Percentiles rank a stretch among this genome's conserved stretches.
These are phyloP conservation scores for Rosa multiflora DNA, from an alignment of 306 rosid genomes.

Conservation along the genomic window DNA sequence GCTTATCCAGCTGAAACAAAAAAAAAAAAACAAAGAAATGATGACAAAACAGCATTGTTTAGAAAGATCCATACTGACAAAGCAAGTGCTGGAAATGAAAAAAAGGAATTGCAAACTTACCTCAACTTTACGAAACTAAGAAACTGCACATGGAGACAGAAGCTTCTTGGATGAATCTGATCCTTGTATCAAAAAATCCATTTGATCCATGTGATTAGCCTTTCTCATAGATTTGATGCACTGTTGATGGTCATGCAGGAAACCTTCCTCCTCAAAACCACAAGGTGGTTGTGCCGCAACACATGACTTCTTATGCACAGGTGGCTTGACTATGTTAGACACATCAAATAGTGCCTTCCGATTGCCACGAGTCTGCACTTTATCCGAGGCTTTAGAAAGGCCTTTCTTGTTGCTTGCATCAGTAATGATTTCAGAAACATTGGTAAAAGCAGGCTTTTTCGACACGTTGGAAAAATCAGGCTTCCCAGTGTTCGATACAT, in stretches of 20 bases:
- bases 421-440: slow-evolving; percentile 18
- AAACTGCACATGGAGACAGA: not conserved
- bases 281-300: slow-evolving; percentile 25
- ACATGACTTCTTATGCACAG: slow-evolving; percentile 27
- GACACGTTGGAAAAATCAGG: slow-evolving; percentile 34
- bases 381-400: slow-evolving; percentile 36
- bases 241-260: slow-evolving; percentile 50
- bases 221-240: slow-evolving; percentile 49
- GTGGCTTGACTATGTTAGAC: slow-evolving; percentile 51
- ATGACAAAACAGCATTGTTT: not conserved
- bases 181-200: slow-evolving; percentile 15
- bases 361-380: slow-evolving; percentile 42
- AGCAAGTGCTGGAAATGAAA: not conserved
- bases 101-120: slow-evolving; percentile 15
- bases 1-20: not conserved
- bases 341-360: slow-evolving; percentile 61
- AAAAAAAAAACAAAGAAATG: too few relatives aligned
- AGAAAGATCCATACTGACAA: not conserved
- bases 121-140: slow-evolving; percentile 28
- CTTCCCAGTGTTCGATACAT: slow-evolving; percentile 53
- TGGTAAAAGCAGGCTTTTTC: slow-evolving; percentile 29
- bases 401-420: slow-evolving; percentile 30
- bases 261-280: slow-evolving; percentile 54
- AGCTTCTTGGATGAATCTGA: slow-evolving; percentile 25
- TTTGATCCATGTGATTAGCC: slow-evolving; percentile 26